Percentiles rank a stretch among this genome's conserved stretches.
Evolutionary conservation across 257 asterid genomes (phyloP).

Genomic region (Vinca minor): DNA sequence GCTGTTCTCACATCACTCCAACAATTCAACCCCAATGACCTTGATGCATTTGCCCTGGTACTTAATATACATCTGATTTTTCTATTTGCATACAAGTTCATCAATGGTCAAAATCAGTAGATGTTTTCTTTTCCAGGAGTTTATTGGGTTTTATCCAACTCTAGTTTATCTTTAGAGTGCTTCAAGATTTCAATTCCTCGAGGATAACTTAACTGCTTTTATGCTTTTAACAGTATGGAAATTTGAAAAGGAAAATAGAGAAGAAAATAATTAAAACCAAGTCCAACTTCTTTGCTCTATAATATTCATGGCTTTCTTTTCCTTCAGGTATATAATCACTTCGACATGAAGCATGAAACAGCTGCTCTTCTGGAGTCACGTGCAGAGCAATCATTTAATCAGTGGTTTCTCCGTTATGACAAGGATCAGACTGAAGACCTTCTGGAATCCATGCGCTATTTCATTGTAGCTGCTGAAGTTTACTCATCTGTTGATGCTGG

Average conservation of each 20-base stretch:
- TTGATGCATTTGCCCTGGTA: constrained; percentile 88
- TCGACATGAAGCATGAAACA: constrained; percentile 92
- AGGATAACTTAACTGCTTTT: background rate
- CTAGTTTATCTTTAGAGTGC: background rate
- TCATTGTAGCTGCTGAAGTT: constrained; percentile 86
- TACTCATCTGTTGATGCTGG: constrained; percentile 97
- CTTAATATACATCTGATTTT: background rate
- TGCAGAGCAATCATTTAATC: constrained; percentile 56
- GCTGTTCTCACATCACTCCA: constrained; percentile 90
- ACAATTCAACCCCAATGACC: constrained; percentile 84
- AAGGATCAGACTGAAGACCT: constrained; percentile 81
- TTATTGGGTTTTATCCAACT: background rate
- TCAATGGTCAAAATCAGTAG: background rate
- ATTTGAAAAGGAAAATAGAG: background rate
- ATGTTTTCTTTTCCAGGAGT: background rate
- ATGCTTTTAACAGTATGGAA: background rate
- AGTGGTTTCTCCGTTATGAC: constrained; percentile 70
- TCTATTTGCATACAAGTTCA: background rate
- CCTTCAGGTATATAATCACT: constrained; percentile 79
- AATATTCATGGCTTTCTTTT: constrained; percentile 15
- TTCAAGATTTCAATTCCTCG: background rate
- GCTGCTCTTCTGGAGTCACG: constrained; percentile 81
- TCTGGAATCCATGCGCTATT: constrained; percentile 77
- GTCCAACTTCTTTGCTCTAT: constrained; percentile 2
- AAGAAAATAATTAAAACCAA: background rate